Evolutionary conservation across 148 eudicot genomes (phyloP), one percentile per base, ranked within the genome.

Genomic region (Polygonum aviculare): DNA sequence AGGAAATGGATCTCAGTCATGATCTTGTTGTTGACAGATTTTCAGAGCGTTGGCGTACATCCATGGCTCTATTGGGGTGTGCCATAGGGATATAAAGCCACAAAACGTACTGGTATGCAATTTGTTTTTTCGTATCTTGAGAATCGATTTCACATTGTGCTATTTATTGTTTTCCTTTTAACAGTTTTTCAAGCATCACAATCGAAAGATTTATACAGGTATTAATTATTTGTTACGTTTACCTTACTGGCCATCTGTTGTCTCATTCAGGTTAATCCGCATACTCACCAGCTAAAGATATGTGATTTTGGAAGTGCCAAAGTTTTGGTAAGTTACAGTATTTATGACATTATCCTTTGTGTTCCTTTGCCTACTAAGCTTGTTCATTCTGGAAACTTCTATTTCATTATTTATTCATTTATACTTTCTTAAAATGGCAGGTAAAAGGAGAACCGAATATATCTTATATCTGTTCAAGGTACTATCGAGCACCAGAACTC

Each of bases 271-370:
- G 78, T 77, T 3, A 77, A 77, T 77, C 78, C 78, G 21, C 78
- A 77, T 21, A 77, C 78, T 33, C 78, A 77, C 62, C 78, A 77
- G 47, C 45, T 77, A 38, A 77, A 77, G 69, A 60, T 77, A 36
- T 77, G 78, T 35, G 78, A 77, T 48, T 77, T 77, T 33, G 78
- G 78, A 39, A 77, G 78, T 67, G 78, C 78, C 14, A 77, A 77
- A 69, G 78, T 77, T 31, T 38, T 77, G 78, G 78, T 75, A 26
- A 1, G 77, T 38, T 40, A 1, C n/a, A 39, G 72, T 16, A 36
- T 67, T 36, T 12, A 36, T 67, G 10, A 62, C 69, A 31, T 62
- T 31, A 3, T 2, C 44, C 72, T 31, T 15, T 63, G 41, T 33
- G 72, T 35, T 67, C 19, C 72, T 15, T 35, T 67, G 44, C 45